phyloP scores from a whole-genome alignment of 1,284 basidiomycete species.

The Trametes hirsuta region DNA sequence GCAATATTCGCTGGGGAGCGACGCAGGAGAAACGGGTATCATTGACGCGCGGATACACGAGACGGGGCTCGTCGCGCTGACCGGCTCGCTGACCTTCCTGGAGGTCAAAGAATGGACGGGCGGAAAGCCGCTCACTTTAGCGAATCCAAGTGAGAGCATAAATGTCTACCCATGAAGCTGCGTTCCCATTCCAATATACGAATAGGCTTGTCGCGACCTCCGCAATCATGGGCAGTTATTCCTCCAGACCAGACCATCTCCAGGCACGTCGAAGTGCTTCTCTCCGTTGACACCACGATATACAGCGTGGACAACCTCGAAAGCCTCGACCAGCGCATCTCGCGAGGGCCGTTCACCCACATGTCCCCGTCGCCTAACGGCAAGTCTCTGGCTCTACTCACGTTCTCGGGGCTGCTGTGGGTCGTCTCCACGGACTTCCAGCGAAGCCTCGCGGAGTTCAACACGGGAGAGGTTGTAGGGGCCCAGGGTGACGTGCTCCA shows the following conservation, averaged over 20 bases:
- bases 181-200: neutral
- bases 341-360: slow-evolving; percentile 86
- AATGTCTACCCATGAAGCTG: neutral
- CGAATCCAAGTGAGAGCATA: slow-evolving; percentile 63
- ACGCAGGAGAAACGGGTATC: slow-evolving; percentile 86
- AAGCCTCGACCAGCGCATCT: slow-evolving; percentile 85
- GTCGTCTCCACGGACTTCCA: slow-evolving; percentile 95
- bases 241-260: slow-evolving; percentile 87
- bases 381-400: slow-evolving; percentile 87
- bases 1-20: slow-evolving; percentile 83
- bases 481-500: slow-evolving; percentile 62
- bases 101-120: slow-evolving; percentile 89
- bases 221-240: slow-evolving; percentile 83
- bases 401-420: slow-evolving; percentile 75
- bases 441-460: slow-evolving; percentile 86
- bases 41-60: slow-evolving; percentile 87
- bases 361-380: slow-evolving; percentile 93
- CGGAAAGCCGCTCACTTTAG: slow-evolving; percentile 65
- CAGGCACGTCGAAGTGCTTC: slow-evolving; percentile 84
- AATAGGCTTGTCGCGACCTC: slow-evolving; percentile 74
- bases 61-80: slow-evolving; percentile 85
- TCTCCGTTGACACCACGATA: slow-evolving; percentile 80
- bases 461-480: slow-evolving; percentile 55
- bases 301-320: slow-evolving; percentile 87
- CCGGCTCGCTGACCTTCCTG: slow-evolving; percentile 75